Evolutionary conservation across 2,329 filamentous ascomycete genomes (phyloP), one percentile per base, ranked within the genome.

Genomic region (Penicillium rolfsii): DNA sequence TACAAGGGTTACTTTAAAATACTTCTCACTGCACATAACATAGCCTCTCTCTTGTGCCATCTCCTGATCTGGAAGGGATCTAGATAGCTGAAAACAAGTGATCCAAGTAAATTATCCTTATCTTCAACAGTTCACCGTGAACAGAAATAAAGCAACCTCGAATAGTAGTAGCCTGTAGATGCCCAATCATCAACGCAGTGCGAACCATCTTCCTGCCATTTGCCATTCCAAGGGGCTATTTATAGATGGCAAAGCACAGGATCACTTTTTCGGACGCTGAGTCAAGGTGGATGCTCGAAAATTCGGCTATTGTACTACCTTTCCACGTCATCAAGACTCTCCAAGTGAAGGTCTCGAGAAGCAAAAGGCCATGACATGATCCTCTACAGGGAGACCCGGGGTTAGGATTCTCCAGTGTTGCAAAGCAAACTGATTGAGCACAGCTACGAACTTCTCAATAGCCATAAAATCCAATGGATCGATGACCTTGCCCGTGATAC

Each of bases 401-500:
- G 35, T 36, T 36, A 36, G 35, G 35, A 14, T 14, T 36, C 35
- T 36, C 35, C 12, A 36, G 35, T 36, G 35, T 36, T 36, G 35
- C 35, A 36, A 36, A 36, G 35, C 35, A 36, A 36, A 36, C 11
- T 36, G 12, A 16, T 36, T 5, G 2, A 36, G 35, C 35, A 36
- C 35, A 36, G 7, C 35, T 36, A 12, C 35, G 6, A 36, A 14
- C 35, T 36, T 36, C 35, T 16, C 35, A 4, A 36, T 36, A 36
- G 35, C 35, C 35, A 12, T 14, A 14, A 16, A 12, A 36, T 36
- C 35, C 4, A 14, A 36, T 1, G 35, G 35, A 36, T 36, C 35
- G 1, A 36, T 14, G 11, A 14, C 35, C 12, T 36, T 36, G 2
- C 35, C 35, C 28, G 11, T 45, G 14, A 14, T 28, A 33, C 89